Evolutionary conservation across 345 rosid genomes (phyloP), one percentile per base, ranked within the genome.

Genomic region (Draba incana): DNA sequence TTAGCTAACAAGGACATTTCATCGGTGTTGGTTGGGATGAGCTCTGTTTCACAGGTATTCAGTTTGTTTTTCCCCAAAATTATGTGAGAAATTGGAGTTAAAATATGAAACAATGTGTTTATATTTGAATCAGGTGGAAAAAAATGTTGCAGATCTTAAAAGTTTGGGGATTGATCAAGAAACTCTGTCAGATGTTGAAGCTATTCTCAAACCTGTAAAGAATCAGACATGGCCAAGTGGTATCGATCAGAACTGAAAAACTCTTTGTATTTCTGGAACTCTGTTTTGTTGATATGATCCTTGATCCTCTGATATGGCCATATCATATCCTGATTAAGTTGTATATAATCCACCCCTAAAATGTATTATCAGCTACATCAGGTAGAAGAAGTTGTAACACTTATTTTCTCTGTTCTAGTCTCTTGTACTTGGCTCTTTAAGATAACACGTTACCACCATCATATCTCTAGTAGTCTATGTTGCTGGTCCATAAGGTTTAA

Each of bases 151-250:
- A n/a, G 96, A 87, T 72, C 81, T 89, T 41, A 80, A 72, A 3
- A 56, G 75, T 20, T 13, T 64, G 10, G 91, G 95, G 11, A 62
- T 77, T 16, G 96, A 92, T 69, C 62, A 76, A 45, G 84, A 88
- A 66, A 82, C 86, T 9, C 23, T 92, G 3, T 54, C 81, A 0
- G 85, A 78, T 70, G 87, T 90, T 14, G 88, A 84, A 80, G 86
- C 84, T 25, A 85, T 92, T 81, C 84, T 90, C 14, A 51, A 83
- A 55, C 89, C 97, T 4, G 93, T 86, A 33, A 88, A 90, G 84
- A 85, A 88, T 79, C 88, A 79, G 75, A 85, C 93, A 54, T 92
- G 98, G 98, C 88, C 90, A 5, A 92, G 91, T 62, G 98, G 98
- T 49, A 81, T 79, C 70, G 66, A 72, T 56, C 56, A 63, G 68